A percentile compares a stretch with the other conserved stretches of the same genome.
Conservation (phyloP, 1,284 basidiomycete species). For the Mycosarcoma maydis region DNA sequence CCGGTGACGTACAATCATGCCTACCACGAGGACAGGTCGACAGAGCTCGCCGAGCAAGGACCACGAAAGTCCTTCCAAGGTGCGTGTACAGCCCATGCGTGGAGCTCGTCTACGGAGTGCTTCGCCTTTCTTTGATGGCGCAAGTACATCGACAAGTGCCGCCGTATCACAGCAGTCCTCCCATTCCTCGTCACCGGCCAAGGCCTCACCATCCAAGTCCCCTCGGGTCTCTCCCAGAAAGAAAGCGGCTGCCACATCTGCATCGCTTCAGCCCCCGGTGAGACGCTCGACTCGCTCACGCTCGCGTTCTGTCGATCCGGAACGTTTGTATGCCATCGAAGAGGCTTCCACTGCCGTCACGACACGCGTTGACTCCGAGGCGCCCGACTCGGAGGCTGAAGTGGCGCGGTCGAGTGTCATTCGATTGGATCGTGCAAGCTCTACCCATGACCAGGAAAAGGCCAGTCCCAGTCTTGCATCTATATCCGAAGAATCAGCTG, state of each 20-base stretch:
- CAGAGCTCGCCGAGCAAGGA: constrained; percentile 44
- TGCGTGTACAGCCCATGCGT: constrained; percentile 41
- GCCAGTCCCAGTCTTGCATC: constrained; percentile 11
- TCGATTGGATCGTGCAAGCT: not conserved
- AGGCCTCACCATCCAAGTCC: constrained; percentile 22
- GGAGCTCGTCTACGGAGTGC: constrained; percentile 41
- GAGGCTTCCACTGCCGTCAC: constrained; percentile 1
- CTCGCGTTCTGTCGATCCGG: constrained; percentile 32
- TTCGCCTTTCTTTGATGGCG: constrained; percentile 34
- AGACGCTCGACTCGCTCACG: constrained; percentile 37
- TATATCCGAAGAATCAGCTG: constrained; percentile 15
- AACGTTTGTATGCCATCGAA: constrained; percentile 19
- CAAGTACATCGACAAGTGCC: constrained; percentile 17
- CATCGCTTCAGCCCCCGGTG: constrained; percentile 20
- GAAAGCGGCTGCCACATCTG: constrained; percentile 16
- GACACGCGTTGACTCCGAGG: constrained; percentile 2
- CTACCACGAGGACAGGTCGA: constrained; percentile 32
- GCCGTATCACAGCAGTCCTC: constrained; percentile 16
- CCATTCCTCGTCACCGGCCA: constrained; percentile 3
- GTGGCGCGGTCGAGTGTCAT: constrained; percentile 1
- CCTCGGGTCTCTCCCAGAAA: constrained; percentile 34
- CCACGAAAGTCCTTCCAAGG: constrained; percentile 31
- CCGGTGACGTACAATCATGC: constrained; percentile 13
- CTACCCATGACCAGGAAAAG: constrained; percentile 1
- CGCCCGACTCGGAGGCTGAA: constrained; percentile 7